Conservation (phyloP, 208 protist species). For the Trypanosoma congolense region DNA sequence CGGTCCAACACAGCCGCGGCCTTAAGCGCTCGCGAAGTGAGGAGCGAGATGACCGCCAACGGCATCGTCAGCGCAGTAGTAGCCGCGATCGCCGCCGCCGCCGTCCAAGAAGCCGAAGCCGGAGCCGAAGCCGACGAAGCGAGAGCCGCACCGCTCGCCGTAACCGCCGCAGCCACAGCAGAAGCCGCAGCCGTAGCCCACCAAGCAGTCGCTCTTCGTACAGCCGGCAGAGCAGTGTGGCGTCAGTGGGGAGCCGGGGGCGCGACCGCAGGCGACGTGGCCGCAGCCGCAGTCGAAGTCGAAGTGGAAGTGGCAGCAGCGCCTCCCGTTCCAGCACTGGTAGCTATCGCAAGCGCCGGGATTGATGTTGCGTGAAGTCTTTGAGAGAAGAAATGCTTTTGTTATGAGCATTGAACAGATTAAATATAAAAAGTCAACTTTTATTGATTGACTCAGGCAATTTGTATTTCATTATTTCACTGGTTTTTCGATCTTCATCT, state of each 20-base stretch:
- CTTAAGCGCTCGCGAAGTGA: slow-evolving; percentile 11
- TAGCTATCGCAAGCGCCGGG: slow-evolving; percentile 11
- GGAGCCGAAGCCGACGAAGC: slow-evolving; percentile 22
- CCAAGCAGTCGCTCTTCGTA: slow-evolving; percentile 13
- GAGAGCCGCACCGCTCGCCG: slow-evolving; percentile 6
- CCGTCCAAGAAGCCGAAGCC: slow-evolving; percentile 21
- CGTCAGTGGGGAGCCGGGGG: slow-evolving; percentile 11
- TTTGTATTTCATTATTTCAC: neutral
- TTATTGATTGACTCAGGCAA: neutral
- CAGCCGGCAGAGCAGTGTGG: slow-evolving; percentile 13
- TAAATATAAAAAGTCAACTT: too few species aligned
- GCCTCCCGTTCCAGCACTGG: slow-evolving; percentile 20
- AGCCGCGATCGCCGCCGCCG: neutral
- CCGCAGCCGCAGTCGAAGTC: slow-evolving; percentile 21
- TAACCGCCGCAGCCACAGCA: slow-evolving; percentile 15
- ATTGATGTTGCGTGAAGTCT: too few species aligned
- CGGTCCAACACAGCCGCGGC: slow-evolving; percentile 47
- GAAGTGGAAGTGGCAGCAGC: slow-evolving; percentile 15
- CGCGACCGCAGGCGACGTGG: slow-evolving; percentile 22
- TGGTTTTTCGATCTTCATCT: neutral
- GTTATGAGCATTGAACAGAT: too few species aligned
- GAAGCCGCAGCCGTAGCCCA: slow-evolving; percentile 7
- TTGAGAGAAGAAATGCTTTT: too few species aligned
- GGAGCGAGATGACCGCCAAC: slow-evolving; percentile 17
- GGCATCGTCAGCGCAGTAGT: slow-evolving; percentile 7